Base-by-base conservation (phyloP, 108 stramenopile genomes). In the Skeletonema menzelii region DNA sequence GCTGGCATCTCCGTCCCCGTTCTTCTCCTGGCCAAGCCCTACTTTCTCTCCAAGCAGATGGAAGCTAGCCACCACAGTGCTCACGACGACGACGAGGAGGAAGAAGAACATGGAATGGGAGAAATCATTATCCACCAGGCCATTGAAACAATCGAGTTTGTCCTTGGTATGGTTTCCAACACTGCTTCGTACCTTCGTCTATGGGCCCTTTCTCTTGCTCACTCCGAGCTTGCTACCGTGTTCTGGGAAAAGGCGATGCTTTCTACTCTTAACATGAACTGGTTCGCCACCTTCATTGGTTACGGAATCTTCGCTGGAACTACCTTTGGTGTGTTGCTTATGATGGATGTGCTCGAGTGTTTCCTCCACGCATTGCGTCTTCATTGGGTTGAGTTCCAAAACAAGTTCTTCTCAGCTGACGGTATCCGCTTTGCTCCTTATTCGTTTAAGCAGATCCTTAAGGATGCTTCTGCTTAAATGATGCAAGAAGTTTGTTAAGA, bases 341-440 rank as follows among this genome's bases (percentile, higher is more conserved):
- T 92, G 85, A 99, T 99, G 99, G 98, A 98, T 78, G 97, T 98
- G 49, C 82, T 99, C 27, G 99, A 99, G 87, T 99, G 99, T 83
- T 98, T 97, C 90, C 94, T 99, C 31, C 99, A 99, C 79, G 96
- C 98, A 1, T 91, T 99, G 59, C 97, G 99, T 73, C 88, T 99
- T 60, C 98, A 98, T 76, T 99, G 99, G 99, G 99, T 99, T 27
- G 99, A 99, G 93, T 99, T 99, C 85, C 98, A 99, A 85, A 98
- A 91, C 86, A 99, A 99, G 87, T 98, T 98, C 73, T 99, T 88
- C 90, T 85, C 91, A 63, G 98, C 95, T 17, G 97, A 98, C 80
- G 97, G 97, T 56, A 79, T 96, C 27, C 90, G 92, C 35, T 98
- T 98, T 78, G 61, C 86, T 35, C 97, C 97, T 28, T 94, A 94